Percentiles rank a stretch among this genome's conserved stretches.
phyloP scores from a whole-genome alignment of 495 filamentous ascomycete genomes.

The Clavariopsis aquatica region DNA sequence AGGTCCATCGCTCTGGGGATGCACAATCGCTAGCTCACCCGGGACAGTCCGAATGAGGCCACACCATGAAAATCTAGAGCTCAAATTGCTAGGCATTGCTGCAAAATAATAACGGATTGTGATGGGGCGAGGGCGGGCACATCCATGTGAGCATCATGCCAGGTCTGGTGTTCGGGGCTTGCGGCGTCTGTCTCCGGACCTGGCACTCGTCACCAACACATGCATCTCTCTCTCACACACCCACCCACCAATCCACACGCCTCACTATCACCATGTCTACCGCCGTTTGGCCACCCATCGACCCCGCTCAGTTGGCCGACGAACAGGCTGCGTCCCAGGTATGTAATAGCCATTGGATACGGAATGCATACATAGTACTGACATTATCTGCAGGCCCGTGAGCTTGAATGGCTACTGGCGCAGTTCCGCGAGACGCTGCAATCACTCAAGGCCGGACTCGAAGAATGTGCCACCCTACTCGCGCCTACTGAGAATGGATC shows the following conservation, averaged over 20 bases:
- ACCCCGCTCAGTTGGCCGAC: slow-evolving; percentile 14
- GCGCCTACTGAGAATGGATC: slow-evolving; percentile 78
- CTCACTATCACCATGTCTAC: slow-evolving; percentile 31
- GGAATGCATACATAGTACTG: background rate
- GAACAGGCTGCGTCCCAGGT: slow-evolving; percentile 32
- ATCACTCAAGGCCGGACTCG: slow-evolving; percentile 77
- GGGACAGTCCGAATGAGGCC: slow-evolving; percentile 14
- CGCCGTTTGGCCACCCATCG: slow-evolving; percentile 38
- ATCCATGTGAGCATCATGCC: background rate
- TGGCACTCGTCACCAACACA: background rate
- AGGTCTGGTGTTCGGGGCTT: background rate
- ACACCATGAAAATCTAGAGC: background rate
- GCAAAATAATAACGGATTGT: no score
- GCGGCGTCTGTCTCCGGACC: background rate
- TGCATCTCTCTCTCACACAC: background rate
- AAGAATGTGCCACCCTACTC: slow-evolving; percentile 83
- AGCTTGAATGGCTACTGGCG: slow-evolving; percentile 84
- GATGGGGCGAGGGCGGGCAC: no score
- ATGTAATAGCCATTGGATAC: background rate
- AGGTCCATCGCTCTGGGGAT: background rate
- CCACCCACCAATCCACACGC: background rate
- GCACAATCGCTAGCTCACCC: background rate
- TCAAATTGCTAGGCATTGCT: background rate
- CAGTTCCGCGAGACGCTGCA: slow-evolving; percentile 75
- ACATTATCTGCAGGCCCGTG: slow-evolving; percentile 56